Percentiles rank a stretch among this genome's conserved stretches.
phyloP scores from a whole-genome alignment of 805 yeast genomes.

The Lachancea dasiensis region DNA sequence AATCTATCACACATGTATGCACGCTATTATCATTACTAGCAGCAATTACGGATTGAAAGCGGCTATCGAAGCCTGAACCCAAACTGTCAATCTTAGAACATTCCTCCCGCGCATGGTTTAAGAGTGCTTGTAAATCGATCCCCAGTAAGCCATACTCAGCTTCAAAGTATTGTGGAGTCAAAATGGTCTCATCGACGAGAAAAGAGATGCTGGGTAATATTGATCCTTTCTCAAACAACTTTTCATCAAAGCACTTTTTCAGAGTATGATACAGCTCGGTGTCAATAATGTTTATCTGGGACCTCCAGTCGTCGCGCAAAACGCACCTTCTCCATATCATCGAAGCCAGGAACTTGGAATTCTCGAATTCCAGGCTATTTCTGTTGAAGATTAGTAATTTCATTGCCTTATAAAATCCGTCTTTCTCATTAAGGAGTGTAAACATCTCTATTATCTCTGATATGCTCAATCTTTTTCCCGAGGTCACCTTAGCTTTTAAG shows the following conservation, averaged over 20 bases:
- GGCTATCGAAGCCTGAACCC: constrained; percentile 21
- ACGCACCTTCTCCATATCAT: constrained; percentile 58
- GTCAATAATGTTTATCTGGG: constrained; percentile 39
- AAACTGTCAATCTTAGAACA: constrained; percentile 11
- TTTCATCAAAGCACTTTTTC: constrained; percentile 32
- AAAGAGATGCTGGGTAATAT: constrained; percentile 28
- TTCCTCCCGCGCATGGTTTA: constrained; percentile 14
- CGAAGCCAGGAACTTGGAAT: constrained; percentile 29
- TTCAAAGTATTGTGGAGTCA: constrained; percentile 16
- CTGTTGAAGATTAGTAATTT: constrained; percentile 41
- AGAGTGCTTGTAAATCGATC: constrained; percentile 10
- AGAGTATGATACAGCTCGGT: constrained; percentile 44
- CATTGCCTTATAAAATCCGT: constrained; percentile 42
- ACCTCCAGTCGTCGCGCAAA: constrained; percentile 40
- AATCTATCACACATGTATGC: constrained; percentile 33
- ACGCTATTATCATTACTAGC: constrained; percentile 35
- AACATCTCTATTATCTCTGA: constrained; percentile 47
- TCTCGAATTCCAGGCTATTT: constrained; percentile 28
- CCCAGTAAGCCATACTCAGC: constrained; percentile 14
- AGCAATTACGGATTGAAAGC: constrained; percentile 33
- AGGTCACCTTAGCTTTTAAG: constrained; percentile 23
- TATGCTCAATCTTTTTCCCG: constrained; percentile 35
- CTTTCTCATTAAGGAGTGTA: constrained; percentile 39
- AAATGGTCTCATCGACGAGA: constrained; percentile 13
- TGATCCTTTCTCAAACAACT: constrained; percentile 23